phyloP scores from a whole-genome alignment of 495 filamentous ascomycete genomes.

The Alectoria sarmentosa region DNA sequence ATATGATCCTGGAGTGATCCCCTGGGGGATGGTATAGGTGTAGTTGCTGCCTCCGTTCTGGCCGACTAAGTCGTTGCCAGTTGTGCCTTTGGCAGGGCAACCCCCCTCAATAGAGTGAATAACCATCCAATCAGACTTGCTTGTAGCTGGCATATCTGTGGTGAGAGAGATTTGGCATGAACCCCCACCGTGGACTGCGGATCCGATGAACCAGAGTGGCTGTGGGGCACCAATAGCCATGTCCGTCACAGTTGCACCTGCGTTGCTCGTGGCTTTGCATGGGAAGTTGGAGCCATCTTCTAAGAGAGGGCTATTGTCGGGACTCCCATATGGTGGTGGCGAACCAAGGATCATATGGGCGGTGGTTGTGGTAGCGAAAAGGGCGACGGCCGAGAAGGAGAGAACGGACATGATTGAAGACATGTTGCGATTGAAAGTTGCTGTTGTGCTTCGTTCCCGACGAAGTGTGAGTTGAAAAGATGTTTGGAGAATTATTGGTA shows the following conservation, averaged over 20 bases:
- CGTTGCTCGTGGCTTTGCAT: conserved; percentile 48
- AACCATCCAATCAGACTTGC: conserved; percentile 33
- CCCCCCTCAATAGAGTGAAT: conserved; percentile 38
- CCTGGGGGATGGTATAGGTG: conserved; percentile 57
- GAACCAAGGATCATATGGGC: conserved; percentile 67
- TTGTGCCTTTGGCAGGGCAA: conserved; percentile 29
- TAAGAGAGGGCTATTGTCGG: conserved; percentile 57
- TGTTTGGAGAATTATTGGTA: background rate
- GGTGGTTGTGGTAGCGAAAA: conserved; percentile 41
- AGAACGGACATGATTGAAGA: conserved; percentile 28
- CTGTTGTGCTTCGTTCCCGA: conserved; percentile 18
- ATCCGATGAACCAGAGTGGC: conserved; percentile 22
- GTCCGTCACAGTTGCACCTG: background rate
- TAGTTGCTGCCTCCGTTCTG: conserved; percentile 32
- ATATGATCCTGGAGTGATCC: conserved; percentile 45
- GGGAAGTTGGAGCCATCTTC: conserved; percentile 63
- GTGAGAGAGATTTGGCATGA: conserved; percentile 41
- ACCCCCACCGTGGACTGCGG: conserved; percentile 28
- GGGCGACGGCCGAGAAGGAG: conserved; percentile 40
- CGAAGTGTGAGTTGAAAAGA: conserved; percentile 1
- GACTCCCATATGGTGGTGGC: conserved; percentile 58
- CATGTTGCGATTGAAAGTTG: conserved; percentile 8
- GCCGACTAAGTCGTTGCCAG: conserved; percentile 31
- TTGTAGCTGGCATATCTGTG: conserved; percentile 34
- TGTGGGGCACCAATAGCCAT: conserved; percentile 12